Conservation (phyloP, 1,139 yeast genomes). For the Entelexis paramagnoliae region DNA sequence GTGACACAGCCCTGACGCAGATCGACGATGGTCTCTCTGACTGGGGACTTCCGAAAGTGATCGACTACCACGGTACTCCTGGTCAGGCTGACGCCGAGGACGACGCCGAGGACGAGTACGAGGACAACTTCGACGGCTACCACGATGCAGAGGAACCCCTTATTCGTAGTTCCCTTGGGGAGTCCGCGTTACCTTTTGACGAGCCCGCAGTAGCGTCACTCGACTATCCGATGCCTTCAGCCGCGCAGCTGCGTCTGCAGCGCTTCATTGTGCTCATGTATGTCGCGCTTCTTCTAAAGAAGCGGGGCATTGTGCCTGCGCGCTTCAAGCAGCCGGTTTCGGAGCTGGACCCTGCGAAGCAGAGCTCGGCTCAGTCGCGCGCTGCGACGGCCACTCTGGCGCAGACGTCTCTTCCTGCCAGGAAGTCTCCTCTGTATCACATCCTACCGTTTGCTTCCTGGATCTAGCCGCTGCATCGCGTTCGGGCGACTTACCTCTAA, state of each 20-base stretch:
- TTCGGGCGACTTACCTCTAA: neutral
- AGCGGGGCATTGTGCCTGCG: neutral
- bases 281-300: neutral
- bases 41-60: slow-evolving; percentile 27
- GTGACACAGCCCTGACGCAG: slow-evolving; percentile 5
- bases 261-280: neutral
- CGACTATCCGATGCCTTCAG: neutral
- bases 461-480: neutral
- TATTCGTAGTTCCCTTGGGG: neutral
- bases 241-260: neutral
- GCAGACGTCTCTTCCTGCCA: neutral
- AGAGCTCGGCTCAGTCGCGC: no score
- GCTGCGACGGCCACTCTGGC: no score
- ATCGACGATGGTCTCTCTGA: slow-evolving; percentile 26
- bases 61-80: slow-evolving; percentile 12
- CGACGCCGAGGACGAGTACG: neutral
- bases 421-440: neutral
- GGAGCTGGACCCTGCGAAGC: neutral
- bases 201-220: neutral
- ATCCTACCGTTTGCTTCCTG: slow-evolving; percentile 4
- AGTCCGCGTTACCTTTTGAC: neutral
- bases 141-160: neutral
- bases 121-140: neutral
- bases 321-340: neutral
- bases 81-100: neutral